Evolutionary conservation across 371 early-diverging fungal genomes (phyloP), one percentile per base, ranked within the genome.

Genomic region (Lichtheimia corymbifera): DNA sequence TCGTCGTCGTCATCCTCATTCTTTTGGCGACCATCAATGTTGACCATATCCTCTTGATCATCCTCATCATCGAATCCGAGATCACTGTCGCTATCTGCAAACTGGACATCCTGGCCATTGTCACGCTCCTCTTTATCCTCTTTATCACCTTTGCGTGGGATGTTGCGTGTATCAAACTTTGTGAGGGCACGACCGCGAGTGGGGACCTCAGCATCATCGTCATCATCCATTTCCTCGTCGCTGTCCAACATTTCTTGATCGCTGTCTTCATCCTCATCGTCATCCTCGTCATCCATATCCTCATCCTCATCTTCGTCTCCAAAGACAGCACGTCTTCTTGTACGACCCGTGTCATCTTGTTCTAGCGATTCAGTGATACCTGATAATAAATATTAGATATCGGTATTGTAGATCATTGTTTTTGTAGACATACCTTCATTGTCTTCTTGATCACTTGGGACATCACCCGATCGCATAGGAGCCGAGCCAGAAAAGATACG

Each of bases 401-500:
- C 11, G 11, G 9, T 35, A 35, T 35, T 2, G 5, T 35, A 6
- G 22, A 35, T 2, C 35, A 4, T 11, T 9, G 15, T 47, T 50
- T 50, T 11, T 35, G 35, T 9, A 35, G 1, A 35, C 11, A 9
- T 35, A 35, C 65, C 67, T 22, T 72, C 81, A 53, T 74, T 66
- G 27, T 76, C 70, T 51, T 74, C 75, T 9, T 66, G 66, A 6
- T 73, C 76, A 20, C 71, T 64, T 13, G 66, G 76, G 13, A 83
- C 59, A 72, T 88, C 87, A 1, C 73, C 80, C n/a, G 90, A 92
- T 58, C 76, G 76, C 58, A 94, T 67, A 13, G 93, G 93, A 24
- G 84, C 75, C 9, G 96, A 88, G 17, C 80, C 77, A 9, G 88
- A 82, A 67, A 98, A 98, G 55, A 98, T 81, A 17, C 88, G 87